phyloP scores from a whole-genome alignment of 768 basidiomycete species.

The Plicaturopsis crispa region DNA sequence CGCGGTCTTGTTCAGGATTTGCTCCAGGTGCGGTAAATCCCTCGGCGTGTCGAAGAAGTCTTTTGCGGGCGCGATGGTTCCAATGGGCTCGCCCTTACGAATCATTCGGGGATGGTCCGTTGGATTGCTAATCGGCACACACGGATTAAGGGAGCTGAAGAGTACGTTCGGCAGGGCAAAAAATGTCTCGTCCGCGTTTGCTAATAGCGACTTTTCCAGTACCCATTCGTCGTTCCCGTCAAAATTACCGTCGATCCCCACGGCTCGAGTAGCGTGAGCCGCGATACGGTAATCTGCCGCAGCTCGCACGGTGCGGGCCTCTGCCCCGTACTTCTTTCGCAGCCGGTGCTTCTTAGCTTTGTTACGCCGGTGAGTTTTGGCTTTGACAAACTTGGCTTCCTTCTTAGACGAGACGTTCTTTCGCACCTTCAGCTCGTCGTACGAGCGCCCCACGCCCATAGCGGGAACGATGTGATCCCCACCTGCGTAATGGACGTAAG shows the following conservation, averaged over 20 bases:
- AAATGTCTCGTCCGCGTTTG: constrained; percentile 4
- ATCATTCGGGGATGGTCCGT: constrained; percentile 6
- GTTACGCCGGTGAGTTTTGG: neutral
- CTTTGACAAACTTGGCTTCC: constrained; percentile 1
- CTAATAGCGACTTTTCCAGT: constrained; percentile 9
- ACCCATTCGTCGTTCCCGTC: constrained; percentile 8
- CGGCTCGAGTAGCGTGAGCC: constrained; percentile 1
- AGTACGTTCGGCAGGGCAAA: constrained; percentile 9
- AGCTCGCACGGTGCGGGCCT: neutral
- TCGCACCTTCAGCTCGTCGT: constrained; percentile 3
- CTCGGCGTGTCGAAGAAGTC: constrained; percentile 4
- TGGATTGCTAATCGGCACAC: constrained; percentile 11
- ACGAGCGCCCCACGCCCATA: constrained; percentile 5
- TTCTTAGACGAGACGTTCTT: constrained; percentile 1
- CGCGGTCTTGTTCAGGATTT: too few relatives aligned
- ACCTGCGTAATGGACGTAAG: constrained; percentile 3
- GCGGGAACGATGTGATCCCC: neutral
- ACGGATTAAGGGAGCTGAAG: constrained; percentile 5
- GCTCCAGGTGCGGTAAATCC: neutral
- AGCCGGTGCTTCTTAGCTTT: neutral
- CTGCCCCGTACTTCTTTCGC: neutral
- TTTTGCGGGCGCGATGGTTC: constrained; percentile 3
- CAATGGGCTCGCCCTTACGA: constrained; percentile 8
- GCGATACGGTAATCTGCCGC: constrained; percentile 1
- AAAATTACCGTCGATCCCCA: constrained; percentile 3